Evolutionary conservation across 345 rosid species (phyloP).

Genomic region (Noccaea caerulescens): DNA sequence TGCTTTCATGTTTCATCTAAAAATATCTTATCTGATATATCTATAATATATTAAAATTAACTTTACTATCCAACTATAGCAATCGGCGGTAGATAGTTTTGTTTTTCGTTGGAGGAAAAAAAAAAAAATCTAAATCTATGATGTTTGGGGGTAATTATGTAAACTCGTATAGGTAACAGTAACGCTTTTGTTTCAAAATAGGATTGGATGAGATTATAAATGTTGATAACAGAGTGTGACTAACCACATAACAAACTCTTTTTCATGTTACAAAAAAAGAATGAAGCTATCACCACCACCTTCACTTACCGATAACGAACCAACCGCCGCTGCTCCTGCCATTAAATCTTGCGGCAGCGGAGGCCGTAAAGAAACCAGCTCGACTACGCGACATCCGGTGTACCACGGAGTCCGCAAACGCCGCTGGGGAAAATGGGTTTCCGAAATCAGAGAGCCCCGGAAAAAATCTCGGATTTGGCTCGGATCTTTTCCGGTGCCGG

Average conservation of each 20-base stretch:
- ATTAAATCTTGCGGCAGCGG: conserved; percentile 34
- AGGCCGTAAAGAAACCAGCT: conserved; percentile 21
- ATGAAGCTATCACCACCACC: conserved; percentile 44
- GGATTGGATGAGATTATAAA: conserved; percentile 35
- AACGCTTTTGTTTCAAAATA: conserved; percentile 24
- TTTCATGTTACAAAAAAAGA: conserved; percentile 46
- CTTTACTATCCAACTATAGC: neutral
- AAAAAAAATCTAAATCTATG: neutral
- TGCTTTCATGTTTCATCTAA: neutral
- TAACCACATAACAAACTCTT: conserved; percentile 35
- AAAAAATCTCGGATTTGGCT: conserved; percentile 89
- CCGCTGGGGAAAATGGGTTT: conserved; percentile 94
- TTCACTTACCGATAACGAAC: conserved; percentile 49
- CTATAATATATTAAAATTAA: neutral
- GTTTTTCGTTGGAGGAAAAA: neutral
- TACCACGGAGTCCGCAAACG: conserved; percentile 80
- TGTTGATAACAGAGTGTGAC: conserved; percentile 32
- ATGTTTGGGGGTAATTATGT: conserved; percentile 19
- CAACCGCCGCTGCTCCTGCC: conserved; percentile 32
- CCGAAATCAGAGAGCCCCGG: conserved; percentile 85
- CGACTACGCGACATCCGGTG: conserved; percentile 60
- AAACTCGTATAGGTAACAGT: neutral
- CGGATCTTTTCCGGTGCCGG: conserved; percentile 78
- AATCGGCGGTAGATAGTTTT: neutral
- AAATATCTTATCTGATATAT: neutral